These are phyloP conservation scores for Populus hybrid DNA, from an alignment of 441 rosid species.

Conservation along the genomic window DNA sequence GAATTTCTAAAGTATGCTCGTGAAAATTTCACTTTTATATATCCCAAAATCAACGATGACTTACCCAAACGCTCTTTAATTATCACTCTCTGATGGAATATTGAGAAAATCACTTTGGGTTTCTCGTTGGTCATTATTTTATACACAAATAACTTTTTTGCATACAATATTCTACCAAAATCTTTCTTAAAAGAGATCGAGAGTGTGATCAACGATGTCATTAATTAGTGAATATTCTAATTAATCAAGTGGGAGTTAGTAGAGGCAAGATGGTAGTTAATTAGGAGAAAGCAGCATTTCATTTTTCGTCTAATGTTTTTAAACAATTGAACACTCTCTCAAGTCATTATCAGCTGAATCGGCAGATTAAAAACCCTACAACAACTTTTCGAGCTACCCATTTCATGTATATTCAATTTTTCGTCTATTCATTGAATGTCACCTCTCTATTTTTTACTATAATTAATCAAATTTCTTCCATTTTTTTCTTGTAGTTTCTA, in stretches of 20 bases:
- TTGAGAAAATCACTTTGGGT: too few species aligned
- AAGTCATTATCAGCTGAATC: slow-evolving; percentile 33
- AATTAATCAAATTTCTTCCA: neutral
- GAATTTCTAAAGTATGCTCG: neutral
- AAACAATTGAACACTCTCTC: neutral
- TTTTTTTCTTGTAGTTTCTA: slow-evolving; percentile 22
- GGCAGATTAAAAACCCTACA: slow-evolving; percentile 24
- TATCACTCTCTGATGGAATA: too few species aligned
- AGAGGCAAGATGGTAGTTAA: neutral
- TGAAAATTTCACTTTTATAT: neutral
- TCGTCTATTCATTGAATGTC: slow-evolving; percentile 33
- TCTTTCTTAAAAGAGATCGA: too few species aligned
- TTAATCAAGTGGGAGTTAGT: neutral
- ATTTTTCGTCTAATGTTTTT: slow-evolving; percentile 4
- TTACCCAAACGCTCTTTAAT: too few species aligned
- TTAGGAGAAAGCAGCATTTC: neutral
- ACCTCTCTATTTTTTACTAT: slow-evolving; percentile 9
- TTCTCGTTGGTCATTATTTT: too few species aligned
- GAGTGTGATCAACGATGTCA: too few species aligned
- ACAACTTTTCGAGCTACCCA: slow-evolving; percentile 6
- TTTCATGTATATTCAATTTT: slow-evolving; percentile 17
- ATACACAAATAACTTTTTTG: too few species aligned
- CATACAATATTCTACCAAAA: too few species aligned
- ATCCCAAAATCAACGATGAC: neutral
- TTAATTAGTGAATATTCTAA: neutral